These are phyloP conservation scores for Tulasnella sp. DNA, from an alignment of 768 basidiomycete genomes.

Conservation along the genomic window DNA sequence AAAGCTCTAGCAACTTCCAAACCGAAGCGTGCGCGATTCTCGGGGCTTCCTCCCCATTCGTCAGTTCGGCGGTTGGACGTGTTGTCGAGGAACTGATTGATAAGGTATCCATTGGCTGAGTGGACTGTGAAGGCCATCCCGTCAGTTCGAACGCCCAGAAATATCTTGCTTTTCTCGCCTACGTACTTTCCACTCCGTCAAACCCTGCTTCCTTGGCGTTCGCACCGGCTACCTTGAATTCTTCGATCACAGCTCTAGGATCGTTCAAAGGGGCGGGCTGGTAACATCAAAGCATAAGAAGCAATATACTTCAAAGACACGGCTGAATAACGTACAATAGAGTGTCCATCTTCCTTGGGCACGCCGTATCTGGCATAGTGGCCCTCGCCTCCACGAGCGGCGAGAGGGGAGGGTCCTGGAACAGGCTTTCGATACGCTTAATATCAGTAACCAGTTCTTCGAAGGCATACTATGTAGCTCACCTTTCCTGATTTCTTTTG, in stretches of 20 bases:
- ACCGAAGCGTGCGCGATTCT: slow-evolving; percentile 44
- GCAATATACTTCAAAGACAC: neutral
- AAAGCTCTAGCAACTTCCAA: slow-evolving; percentile 39
- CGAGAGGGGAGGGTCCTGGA: slow-evolving; percentile 45
- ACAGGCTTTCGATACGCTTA: slow-evolving; percentile 37
- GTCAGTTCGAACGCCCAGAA: neutral
- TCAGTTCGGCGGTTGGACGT: slow-evolving; percentile 42
- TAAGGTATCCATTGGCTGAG: slow-evolving; percentile 37
- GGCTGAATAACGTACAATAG: neutral
- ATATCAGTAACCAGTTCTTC: neutral
- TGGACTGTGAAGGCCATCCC: slow-evolving; percentile 29
- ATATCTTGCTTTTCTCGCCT: neutral
- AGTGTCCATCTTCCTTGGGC: neutral
- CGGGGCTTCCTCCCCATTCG: slow-evolving; percentile 45
- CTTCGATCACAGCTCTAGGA: slow-evolving; percentile 40
- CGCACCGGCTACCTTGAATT: slow-evolving; percentile 45
- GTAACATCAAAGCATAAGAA: neutral
- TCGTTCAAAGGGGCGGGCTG: slow-evolving; percentile 40
- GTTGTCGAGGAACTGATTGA: slow-evolving; percentile 41
- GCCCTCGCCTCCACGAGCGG: slow-evolving; percentile 40
- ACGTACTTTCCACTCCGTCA: slow-evolving; percentile 50
- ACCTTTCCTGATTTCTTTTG: slow-evolving; percentile 41
- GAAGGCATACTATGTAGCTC: neutral
- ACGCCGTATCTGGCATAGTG: neutral
- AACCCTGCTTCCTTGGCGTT: slow-evolving; percentile 54